Percentiles rank a stretch among this genome's conserved stretches.
These are phyloP conservation scores for Calonectria multiphialidica DNA, from an alignment of 2,329 filamentous ascomycete genomes.

Conservation along the genomic window DNA sequence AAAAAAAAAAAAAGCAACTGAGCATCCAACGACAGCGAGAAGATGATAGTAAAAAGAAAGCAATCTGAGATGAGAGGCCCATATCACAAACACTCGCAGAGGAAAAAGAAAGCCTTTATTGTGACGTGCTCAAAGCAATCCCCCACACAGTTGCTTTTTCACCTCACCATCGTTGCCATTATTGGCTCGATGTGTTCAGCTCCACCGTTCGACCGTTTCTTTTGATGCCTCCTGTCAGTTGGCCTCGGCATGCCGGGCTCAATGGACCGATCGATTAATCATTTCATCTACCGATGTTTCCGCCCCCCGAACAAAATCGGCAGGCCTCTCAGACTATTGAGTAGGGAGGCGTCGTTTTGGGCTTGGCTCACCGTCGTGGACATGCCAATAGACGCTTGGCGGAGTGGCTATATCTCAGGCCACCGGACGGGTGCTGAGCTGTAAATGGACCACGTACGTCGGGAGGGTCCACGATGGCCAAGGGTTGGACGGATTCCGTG, in stretches of 20 bases:
- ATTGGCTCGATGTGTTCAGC: background rate
- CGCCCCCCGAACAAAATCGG: background rate
- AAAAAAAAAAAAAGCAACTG: background rate
- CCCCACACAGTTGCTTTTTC: background rate
- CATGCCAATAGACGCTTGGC: slow-evolving; percentile 17
- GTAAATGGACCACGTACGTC: background rate
- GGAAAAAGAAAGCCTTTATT: background rate
- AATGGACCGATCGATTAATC: background rate
- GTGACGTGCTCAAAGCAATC: background rate
- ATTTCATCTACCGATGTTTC: slow-evolving; percentile 4
- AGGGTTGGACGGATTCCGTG: slow-evolving; percentile 1
- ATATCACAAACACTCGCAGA: background rate
- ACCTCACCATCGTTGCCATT: background rate
- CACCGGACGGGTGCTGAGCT: background rate
- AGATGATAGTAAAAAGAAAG: background rate
- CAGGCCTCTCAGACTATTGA: background rate
- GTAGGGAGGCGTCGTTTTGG: background rate
- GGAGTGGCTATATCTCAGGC: slow-evolving; percentile 13
- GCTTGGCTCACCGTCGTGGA: background rate
- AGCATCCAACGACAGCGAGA: background rate
- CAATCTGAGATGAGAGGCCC: background rate
- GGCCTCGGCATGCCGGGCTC: background rate
- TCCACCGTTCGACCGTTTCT: slow-evolving; percentile 10
- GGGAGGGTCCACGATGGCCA: background rate
- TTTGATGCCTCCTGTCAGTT: slow-evolving; percentile 6